Evolutionary conservation across 78 protist genomes (phyloP).

Genomic region (Bigelowiella natans): DNA sequence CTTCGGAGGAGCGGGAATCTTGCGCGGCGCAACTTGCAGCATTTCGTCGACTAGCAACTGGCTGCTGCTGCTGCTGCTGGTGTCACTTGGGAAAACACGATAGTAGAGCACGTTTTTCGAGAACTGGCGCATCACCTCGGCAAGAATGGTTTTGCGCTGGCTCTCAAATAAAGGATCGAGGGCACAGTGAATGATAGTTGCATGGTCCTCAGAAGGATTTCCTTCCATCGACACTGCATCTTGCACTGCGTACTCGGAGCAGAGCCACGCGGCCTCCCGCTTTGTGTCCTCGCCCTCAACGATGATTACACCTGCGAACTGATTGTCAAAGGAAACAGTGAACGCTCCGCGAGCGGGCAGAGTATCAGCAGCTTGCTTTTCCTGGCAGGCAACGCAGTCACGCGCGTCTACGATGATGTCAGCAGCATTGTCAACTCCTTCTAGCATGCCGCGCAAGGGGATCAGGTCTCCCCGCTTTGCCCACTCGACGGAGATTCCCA

Average conservation of each 20-base stretch:
- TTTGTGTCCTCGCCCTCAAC: not conserved
- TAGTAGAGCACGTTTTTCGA: not conserved
- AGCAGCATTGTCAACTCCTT: not conserved
- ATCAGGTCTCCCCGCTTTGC: not conserved
- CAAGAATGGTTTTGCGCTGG: not conserved
- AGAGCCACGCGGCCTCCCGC: not conserved
- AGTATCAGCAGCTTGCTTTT: not conserved
- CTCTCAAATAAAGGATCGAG: not conserved
- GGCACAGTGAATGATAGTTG: not conserved
- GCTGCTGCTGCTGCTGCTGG: too few species aligned
- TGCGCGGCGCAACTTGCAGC: not conserved
- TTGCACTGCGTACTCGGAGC: not conserved
- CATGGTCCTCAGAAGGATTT: not conserved
- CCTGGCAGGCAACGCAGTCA: not conserved
- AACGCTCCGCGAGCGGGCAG: not conserved
- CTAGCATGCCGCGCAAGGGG: not conserved
- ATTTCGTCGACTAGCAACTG: not conserved
- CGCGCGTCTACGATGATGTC: not conserved
- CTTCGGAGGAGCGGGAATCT: not conserved
- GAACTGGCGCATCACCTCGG: not conserved
- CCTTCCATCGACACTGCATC: not conserved
- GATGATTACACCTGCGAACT: not conserved
- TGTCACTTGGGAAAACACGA: not conserved
- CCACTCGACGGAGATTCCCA: not conserved
- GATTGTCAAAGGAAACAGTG: not conserved